A percentile compares a stretch with the other conserved stretches of the same genome.
phyloP scores from a whole-genome alignment of 2,329 filamentous ascomycete genomes.

The Xylaria sp. region DNA sequence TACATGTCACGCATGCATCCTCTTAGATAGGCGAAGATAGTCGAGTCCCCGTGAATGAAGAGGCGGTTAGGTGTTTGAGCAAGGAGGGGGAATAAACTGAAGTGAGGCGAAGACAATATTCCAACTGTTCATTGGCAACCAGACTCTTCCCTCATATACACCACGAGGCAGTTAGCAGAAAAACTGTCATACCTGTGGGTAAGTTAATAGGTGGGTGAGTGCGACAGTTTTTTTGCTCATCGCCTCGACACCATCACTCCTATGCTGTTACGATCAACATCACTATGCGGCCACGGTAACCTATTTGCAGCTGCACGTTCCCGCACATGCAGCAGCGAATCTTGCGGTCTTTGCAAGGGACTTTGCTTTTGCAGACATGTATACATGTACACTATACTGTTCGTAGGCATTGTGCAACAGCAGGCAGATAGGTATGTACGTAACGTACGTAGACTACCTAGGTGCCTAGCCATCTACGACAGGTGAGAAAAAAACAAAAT shows the following conservation, averaged over 20 bases:
- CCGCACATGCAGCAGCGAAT: not conserved
- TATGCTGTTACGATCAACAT: not conserved
- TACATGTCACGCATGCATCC: not conserved
- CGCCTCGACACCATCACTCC: not conserved
- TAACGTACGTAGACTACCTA: no score
- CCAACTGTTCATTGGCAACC: not conserved
- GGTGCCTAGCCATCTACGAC: no score
- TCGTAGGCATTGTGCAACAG: not conserved
- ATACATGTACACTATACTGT: no score
- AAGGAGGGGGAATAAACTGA: slow-evolving; percentile 11
- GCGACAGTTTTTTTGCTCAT: no score
- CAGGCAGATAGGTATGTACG: not conserved
- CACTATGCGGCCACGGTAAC: slow-evolving; percentile 5
- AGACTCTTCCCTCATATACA: no score
- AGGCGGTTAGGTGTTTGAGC: not conserved
- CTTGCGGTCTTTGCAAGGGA: no score
- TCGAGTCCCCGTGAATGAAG: not conserved
- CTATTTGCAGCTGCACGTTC: slow-evolving; percentile 13
- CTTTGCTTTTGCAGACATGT: no score
- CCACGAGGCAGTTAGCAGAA: no score
- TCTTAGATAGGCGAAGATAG: not conserved
- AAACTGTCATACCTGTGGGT: no score
- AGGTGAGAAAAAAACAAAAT: not conserved
- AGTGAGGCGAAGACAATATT: not conserved
- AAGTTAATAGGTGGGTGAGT: no score